phyloP scores from a whole-genome alignment of 257 asterid species.

The Fraxinus anomala region DNA sequence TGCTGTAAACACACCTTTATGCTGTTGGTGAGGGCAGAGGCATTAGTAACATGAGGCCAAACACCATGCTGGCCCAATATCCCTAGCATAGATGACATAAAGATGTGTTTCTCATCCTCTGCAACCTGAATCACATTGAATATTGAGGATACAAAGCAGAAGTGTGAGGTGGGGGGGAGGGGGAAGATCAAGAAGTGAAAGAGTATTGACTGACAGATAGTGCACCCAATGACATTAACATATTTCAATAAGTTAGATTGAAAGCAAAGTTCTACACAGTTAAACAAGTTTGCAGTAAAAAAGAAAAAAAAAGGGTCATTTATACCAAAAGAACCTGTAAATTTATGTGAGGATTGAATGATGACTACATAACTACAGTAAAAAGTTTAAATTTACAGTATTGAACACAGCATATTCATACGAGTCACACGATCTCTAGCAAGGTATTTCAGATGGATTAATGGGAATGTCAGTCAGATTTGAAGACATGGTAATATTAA shows the following conservation, averaged over 20 bases:
- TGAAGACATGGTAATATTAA: neutral
- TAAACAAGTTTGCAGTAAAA: neutral
- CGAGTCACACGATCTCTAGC: neutral
- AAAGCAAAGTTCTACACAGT: neutral
- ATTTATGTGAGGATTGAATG: neutral
- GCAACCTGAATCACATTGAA: slow-evolving; percentile 54
- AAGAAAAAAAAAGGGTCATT: neutral
- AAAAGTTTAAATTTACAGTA: neutral
- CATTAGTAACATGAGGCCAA: slow-evolving; percentile 82
- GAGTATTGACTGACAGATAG: neutral
- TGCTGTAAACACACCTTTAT: slow-evolving; percentile 56
- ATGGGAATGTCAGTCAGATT: neutral
- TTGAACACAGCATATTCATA: neutral
- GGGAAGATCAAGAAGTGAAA: slow-evolving; percentile 13
- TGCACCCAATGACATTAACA: neutral
- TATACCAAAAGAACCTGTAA: neutral
- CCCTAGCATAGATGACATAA: slow-evolving; percentile 70
- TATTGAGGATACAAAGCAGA: slow-evolving; percentile 15
- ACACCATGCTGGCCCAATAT: slow-evolving; percentile 78
- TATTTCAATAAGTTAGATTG: neutral
- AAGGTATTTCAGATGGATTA: neutral
- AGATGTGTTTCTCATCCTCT: slow-evolving; percentile 74
- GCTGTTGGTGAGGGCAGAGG: slow-evolving; percentile 76
- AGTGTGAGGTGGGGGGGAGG: neutral
- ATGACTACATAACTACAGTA: neutral